Base-by-base conservation (phyloP, 345 rosid genomes). In the Excoecaria cochinchinensis region DNA sequence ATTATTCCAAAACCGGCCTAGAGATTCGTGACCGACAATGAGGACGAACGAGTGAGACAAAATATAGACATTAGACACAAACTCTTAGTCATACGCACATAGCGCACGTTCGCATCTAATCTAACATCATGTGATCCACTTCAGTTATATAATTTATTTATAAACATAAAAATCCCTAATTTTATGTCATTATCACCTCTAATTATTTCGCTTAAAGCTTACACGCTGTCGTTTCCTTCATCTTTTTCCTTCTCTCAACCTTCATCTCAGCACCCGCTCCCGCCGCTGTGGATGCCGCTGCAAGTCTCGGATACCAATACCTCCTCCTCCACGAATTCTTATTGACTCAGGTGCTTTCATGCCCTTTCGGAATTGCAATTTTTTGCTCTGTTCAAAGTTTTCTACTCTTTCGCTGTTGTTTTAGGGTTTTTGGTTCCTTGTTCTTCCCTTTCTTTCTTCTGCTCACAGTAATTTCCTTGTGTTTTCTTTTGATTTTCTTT, bases 141-240 rank as follows among this genome's bases (percentile, higher is more conserved):
- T 59, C 36, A 56, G 60, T 12, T n/a, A 14, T 24, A 2, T 2
- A 8, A 59, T 7, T 4, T 61, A 61, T 22, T 4, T 9, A 5
- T 3, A 13, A 31, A 6, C 40, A 1, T 11, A 10, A n/a, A 50
- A 24, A 48, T 12, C 70, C 53, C 53, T 67, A 46, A 65, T 3
- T 8, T 17, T 22, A 9, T 59, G 8, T 6, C 10, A 16, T 8
- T 12, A 61, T 25, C 1, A 16, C 8, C 17, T 39, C 39, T 3
- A 24, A 24, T 25, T 9, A 15, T 6, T 16, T 8, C 51, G 4
- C 5, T 21, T 67, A 3, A 11, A 10, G 38, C 70, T 46, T 25
- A 66, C 7, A 74, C 55, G 65, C 65, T 53, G 71, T 16, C 71
- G 71, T 66, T 74, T 65, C 1, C 14, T 22, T 25, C 3, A 17